phyloP scores from a whole-genome alignment of 2,329 filamentous ascomycete species.

The Pseudocercospora macadamiae region DNA sequence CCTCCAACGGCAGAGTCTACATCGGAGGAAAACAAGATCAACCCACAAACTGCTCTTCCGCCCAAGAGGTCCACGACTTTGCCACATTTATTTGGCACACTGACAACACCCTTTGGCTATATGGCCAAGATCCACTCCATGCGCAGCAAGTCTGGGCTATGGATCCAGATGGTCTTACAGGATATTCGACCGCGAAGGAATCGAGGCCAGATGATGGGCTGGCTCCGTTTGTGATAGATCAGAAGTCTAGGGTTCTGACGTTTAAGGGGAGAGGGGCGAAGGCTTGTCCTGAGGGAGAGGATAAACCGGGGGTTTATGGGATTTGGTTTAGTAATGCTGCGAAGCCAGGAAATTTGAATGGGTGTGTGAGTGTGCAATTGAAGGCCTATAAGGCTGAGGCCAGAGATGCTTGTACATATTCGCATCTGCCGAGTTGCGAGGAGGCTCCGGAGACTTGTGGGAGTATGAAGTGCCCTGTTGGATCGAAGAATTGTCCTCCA shows the following conservation, averaged over 20 bases:
- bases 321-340: slow-evolving; percentile 16
- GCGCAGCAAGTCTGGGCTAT: slow-evolving; percentile 16
- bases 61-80: not conserved
- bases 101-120: slow-evolving; percentile 14
- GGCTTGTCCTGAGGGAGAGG: slow-evolving; percentile 14
- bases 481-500: not conserved
- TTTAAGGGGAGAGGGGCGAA: slow-evolving; percentile 14
- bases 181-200: not conserved
- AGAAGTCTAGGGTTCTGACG: slow-evolving; percentile 8
- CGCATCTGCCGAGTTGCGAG: not conserved
- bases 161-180: not conserved
- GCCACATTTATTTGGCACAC: slow-evolving; percentile 14
- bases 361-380: slow-evolving; percentile 13
- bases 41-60: not conserved
- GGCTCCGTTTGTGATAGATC: slow-evolving; percentile 10
- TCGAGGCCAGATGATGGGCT: not conserved
- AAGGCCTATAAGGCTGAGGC: slow-evolving; percentile 14
- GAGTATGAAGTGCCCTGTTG: not conserved
- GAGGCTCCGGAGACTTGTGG: not conserved
- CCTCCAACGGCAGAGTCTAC: slow-evolving; percentile 21
- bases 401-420: slow-evolving; percentile 16
- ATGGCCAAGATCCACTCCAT: slow-evolving; percentile 4
- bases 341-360: slow-evolving; percentile 15
- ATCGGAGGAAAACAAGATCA: slow-evolving; percentile 22
- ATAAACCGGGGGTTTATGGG: not conserved